These are phyloP conservation scores for Phytophthora multivora DNA, from an alignment of 352 stramenopile genomes.

Conservation along the genomic window DNA sequence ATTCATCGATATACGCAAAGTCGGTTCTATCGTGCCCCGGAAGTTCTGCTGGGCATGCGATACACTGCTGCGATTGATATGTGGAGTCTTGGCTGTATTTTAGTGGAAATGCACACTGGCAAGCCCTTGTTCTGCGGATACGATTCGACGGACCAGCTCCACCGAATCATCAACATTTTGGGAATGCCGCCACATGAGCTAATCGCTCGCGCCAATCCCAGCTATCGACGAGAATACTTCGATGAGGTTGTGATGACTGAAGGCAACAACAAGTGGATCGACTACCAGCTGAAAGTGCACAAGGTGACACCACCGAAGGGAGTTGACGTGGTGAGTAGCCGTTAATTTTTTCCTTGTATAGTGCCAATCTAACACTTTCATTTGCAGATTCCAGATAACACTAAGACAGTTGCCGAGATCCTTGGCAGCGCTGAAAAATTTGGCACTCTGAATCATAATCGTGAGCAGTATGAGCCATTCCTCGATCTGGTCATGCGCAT, in stretches of 20 bases:
- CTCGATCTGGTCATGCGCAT: slow-evolving; percentile 95
- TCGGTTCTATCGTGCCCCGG: slow-evolving; percentile 95
- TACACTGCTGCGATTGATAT: slow-evolving; percentile 89
- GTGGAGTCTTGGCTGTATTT: slow-evolving; percentile 90
- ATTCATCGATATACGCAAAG: slow-evolving; percentile 99
- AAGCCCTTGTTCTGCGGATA: slow-evolving; percentile 97
- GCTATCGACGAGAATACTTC: slow-evolving; percentile 92
- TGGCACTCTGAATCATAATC: slow-evolving; percentile 63
- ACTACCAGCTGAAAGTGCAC: slow-evolving; percentile 73
- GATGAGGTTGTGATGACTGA: slow-evolving; percentile 75
- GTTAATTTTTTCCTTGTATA: neutral
- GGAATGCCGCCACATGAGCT: slow-evolving; percentile 94
- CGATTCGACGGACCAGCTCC: slow-evolving; percentile 97
- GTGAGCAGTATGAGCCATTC: slow-evolving; percentile 92
- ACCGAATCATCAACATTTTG: slow-evolving; percentile 95
- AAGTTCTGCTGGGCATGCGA: slow-evolving; percentile 85
- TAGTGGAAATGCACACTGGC: slow-evolving; percentile 98
- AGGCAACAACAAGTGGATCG: slow-evolving; percentile 55
- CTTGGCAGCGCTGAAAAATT: slow-evolving; percentile 55
- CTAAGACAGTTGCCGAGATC: slow-evolving; percentile 61
- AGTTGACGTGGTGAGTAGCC: slow-evolving; percentile 40
- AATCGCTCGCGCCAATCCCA: slow-evolving; percentile 86
- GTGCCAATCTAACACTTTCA: slow-evolving; percentile 3
- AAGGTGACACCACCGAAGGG: slow-evolving; percentile 48
- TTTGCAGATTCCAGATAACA: slow-evolving; percentile 38